These are phyloP conservation scores for Pseudoperonospora humuli DNA, from an alignment of 352 stramenopile genomes.

Conservation along the genomic window DNA sequence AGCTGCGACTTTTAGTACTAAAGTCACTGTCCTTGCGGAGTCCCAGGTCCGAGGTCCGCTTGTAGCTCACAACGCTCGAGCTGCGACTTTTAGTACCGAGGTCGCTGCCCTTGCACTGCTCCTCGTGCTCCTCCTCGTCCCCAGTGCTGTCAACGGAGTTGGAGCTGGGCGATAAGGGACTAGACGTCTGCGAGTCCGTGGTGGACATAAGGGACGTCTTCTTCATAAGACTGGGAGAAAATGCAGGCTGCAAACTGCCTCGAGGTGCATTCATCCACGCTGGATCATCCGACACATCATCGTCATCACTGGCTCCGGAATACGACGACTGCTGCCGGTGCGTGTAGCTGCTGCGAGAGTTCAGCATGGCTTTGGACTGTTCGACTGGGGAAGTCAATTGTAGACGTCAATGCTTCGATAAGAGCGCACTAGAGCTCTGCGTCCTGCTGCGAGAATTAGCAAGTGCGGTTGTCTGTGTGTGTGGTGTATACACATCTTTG, in stretches of 20 bases:
- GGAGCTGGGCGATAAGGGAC: slow-evolving; percentile 21
- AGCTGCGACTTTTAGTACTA: slow-evolving; percentile 14
- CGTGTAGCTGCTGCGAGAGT: slow-evolving; percentile 17
- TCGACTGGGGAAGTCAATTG: too few species aligned
- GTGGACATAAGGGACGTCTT: slow-evolving; percentile 37
- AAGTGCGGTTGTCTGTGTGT: too few species aligned
- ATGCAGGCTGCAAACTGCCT: slow-evolving; percentile 44
- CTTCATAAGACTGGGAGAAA: slow-evolving; percentile 52
- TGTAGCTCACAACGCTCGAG: slow-evolving; percentile 8
- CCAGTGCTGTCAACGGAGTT: slow-evolving; percentile 13
- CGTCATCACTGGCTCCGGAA: slow-evolving; percentile 33
- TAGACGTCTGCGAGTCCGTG: slow-evolving; percentile 24
- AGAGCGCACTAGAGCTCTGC: not conserved
- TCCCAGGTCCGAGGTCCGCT: slow-evolving; percentile 9
- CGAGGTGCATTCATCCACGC: slow-evolving; percentile 61
- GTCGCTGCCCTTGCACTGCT: slow-evolving; percentile 8
- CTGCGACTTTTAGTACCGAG: slow-evolving; percentile 15
- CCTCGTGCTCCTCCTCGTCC: slow-evolving; percentile 28
- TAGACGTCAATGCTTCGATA: not conserved
- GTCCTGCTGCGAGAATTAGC: slow-evolving; percentile 6
- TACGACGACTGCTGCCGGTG: slow-evolving; percentile 22
- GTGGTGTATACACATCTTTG: not conserved
- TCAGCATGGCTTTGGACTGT: slow-evolving; percentile 8
- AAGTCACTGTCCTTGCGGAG: slow-evolving; percentile 10
- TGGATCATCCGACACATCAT: slow-evolving; percentile 62